Conservation (phyloP, 1,139 yeast genomes). For the Yamadazyma aaseri region DNA sequence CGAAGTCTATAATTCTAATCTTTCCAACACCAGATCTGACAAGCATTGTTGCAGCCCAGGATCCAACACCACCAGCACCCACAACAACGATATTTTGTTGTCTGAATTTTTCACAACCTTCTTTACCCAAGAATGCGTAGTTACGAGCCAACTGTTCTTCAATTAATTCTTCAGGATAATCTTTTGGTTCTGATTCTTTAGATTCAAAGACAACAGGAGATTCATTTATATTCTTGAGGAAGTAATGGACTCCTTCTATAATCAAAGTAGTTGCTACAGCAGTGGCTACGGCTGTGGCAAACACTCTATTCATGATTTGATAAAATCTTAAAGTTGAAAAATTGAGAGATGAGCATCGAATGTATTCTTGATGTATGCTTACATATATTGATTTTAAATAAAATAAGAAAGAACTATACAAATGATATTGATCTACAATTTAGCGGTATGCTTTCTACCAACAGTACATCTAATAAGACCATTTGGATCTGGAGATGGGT, state of each 20-base stretch:
- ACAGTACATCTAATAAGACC: constrained; percentile 88
- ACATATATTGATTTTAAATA: constrained; percentile 1
- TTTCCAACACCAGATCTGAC: constrained; percentile 85
- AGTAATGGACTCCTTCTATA: constrained; percentile 41
- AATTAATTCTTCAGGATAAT: constrained; percentile 70
- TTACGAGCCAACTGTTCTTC: constrained; percentile 92
- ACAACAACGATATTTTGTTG: constrained; percentile 78
- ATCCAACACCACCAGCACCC: constrained; percentile 98
- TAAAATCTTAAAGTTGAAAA: background rate
- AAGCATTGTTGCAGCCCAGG: constrained; percentile 93
- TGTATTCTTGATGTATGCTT: no score
- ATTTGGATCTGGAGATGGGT: constrained; percentile 90
- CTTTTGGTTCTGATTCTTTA: constrained; percentile 7
- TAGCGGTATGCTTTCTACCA: constrained; percentile 51
- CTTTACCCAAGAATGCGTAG: constrained; percentile 84
- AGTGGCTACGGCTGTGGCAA: constrained; percentile 30
- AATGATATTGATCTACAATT: constrained; percentile 27
- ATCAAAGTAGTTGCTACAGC: constrained; percentile 42
- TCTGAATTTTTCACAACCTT: constrained; percentile 77
- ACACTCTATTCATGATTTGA: constrained; percentile 13
- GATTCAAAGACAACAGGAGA: constrained; percentile 1
- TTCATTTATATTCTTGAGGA: constrained; percentile 16
- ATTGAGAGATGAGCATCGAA: constrained; percentile 4
- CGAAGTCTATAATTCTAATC: constrained; percentile 84
- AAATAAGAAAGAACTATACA: background rate